These are phyloP conservation scores for Crucihimalaya himalaica DNA, from an alignment of 345 rosid species.

Conservation along the genomic window DNA sequence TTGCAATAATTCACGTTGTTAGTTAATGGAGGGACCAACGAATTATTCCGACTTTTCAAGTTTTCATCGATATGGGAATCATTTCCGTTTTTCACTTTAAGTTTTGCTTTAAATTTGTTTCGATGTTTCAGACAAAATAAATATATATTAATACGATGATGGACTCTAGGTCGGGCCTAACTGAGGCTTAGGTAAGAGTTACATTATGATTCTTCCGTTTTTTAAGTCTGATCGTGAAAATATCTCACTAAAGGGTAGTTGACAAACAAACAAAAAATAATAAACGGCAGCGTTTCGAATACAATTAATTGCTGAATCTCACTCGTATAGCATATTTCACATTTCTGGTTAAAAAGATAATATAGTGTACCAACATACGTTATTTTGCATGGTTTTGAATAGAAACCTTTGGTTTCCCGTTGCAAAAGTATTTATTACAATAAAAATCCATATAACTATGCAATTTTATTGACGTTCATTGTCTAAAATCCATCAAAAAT, in stretches of 20 bases:
- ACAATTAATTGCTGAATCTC: not conserved
- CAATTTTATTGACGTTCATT: not conserved
- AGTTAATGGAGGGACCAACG: conserved; percentile 41
- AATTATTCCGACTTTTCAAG: conserved; percentile 37
- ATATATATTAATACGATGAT: not conserved
- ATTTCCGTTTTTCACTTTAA: conserved; percentile 24
- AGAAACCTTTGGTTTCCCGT: too few relatives aligned
- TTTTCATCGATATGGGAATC: conserved; percentile 39
- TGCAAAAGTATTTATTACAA: too few relatives aligned
- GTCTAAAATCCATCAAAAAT: not conserved
- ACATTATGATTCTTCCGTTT: conserved; percentile 27
- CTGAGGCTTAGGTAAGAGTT: conserved; percentile 26
- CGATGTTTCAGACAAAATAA: conserved; percentile 36
- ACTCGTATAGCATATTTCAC: conserved; percentile 17
- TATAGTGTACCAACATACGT: too few relatives aligned
- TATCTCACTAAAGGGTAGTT: conserved; percentile 14
- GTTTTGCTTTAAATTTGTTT: conserved; percentile 36
- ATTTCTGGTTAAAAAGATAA: too few relatives aligned
- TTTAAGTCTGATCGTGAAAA: not conserved
- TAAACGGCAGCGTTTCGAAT: not conserved
- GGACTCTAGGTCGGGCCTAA: conserved; percentile 35
- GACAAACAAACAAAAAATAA: not conserved
- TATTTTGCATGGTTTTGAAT: too few relatives aligned
- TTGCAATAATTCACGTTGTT: conserved; percentile 43
- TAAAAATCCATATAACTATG: too few relatives aligned